phyloP scores from a whole-genome alignment of 352 stramenopile genomes.

The Phytophthora aleatoria region DNA sequence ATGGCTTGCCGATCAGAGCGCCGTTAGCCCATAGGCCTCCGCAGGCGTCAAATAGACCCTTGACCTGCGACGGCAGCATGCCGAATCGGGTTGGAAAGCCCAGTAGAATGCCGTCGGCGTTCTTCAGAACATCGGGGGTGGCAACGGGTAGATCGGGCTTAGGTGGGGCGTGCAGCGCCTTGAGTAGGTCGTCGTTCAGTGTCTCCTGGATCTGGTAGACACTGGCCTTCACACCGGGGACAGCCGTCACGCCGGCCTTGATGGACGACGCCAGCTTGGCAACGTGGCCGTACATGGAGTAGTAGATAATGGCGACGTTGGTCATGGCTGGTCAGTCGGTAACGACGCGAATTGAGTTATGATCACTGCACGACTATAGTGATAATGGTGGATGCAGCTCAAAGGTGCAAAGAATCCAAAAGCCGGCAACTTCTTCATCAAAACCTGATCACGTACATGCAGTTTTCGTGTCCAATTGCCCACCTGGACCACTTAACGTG shows the following conservation, averaged over 20 bases:
- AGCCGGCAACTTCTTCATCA: too few relatives aligned
- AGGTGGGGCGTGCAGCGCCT: conserved; percentile 66
- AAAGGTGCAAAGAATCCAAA: too few relatives aligned
- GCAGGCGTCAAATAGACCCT: conserved; percentile 81
- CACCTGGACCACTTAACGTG: not conserved
- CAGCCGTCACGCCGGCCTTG: conserved; percentile 60
- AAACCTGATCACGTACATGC: not conserved
- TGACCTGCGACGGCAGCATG: conserved; percentile 81
- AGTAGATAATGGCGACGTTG: conserved; percentile 82
- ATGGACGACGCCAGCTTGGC: conserved; percentile 65
- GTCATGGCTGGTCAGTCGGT: conserved; percentile 32
- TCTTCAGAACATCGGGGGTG: conserved; percentile 57
- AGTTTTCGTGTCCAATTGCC: not conserved
- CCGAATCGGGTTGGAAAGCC: conserved; percentile 85
- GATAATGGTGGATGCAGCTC: not conserved
- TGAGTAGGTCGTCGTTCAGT: conserved; percentile 72
- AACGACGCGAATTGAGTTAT: conserved; percentile 11
- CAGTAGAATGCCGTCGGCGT: conserved; percentile 85
- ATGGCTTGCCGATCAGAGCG: conserved; percentile 76
- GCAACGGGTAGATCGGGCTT: conserved; percentile 66
- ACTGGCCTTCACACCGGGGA: conserved; percentile 52
- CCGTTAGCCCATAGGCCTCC: conserved; percentile 78
- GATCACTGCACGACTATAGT: not conserved
- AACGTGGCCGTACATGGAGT: conserved; percentile 88
- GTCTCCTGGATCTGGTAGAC: conserved; percentile 83